Evolutionary conservation across 371 early-diverging fungal species (phyloP), one percentile per base, ranked within the genome.

Genomic region (Dichotomocladium elegans): DNA sequence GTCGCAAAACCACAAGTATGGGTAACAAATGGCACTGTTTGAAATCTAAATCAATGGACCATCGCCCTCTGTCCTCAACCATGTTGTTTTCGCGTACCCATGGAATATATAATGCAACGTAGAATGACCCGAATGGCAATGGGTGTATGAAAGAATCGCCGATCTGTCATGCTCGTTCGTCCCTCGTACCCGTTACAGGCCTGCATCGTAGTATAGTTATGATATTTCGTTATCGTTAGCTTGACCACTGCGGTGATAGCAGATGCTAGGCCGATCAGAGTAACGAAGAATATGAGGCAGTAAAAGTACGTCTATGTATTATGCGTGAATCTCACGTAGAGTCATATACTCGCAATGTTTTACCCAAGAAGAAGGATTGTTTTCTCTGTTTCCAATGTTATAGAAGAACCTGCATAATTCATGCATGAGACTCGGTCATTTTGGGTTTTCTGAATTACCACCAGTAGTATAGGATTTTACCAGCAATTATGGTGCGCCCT

Each of bases 291-390:
- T 0, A 65, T 10, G 24, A 60, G 58, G 4, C 40, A 56, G 44
- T 62, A 69, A 33, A 44, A 66, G 53, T 57, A 65, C 57, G 63
- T 65, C 70, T 68, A 48, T 5, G 35, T 25, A 51, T 26, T n/a
- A n/a, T n/a, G n/a, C n/a, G n/a, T n/a, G n/a, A n/a, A n/a, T n/a
- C n/a, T n/a, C n/a, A n/a, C n/a, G n/a, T n/a, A n/a, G n/a, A n/a
- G n/a, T n/a, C n/a, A n/a, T n/a, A n/a, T n/a, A n/a, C n/a, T n/a
- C n/a, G n/a, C n/a, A n/a, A n/a, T 27, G 34, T 33, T 12, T 57
- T 62, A 65, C 70, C 70, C 70, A 70, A 42, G 60, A 56, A 6
- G 58, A 35, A 7, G 12, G 28, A 25, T 46, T 46, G 14, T 55
- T 4, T 0, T 47, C 44, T 22, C 55, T 37, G n/a, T 47, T 15